These are phyloP conservation scores for Rhizomucor miehei DNA, from an alignment of 371 early-diverging fungal species.

Conservation along the genomic window DNA sequence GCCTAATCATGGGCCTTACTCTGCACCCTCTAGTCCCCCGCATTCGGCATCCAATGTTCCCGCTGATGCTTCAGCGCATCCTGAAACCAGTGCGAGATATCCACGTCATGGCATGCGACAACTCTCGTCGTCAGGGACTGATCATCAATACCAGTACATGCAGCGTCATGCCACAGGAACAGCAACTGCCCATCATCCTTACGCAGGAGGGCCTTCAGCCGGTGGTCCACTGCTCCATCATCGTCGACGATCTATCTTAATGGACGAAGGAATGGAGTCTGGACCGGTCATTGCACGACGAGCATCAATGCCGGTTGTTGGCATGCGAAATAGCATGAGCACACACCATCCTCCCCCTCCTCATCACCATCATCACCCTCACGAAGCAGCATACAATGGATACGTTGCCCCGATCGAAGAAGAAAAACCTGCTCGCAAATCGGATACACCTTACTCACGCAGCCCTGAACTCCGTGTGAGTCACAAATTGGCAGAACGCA, in stretches of 20 bases:
- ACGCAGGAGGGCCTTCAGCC: not conserved
- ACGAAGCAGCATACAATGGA: not conserved
- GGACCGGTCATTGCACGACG: slow-evolving; percentile 29
- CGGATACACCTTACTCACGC: slow-evolving; percentile 66
- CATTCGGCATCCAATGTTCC: slow-evolving; percentile 13
- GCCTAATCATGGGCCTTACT: slow-evolving; percentile 41
- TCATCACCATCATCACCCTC: slow-evolving; percentile 11
- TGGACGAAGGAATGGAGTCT: slow-evolving; percentile 15
- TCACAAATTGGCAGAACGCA: slow-evolving; percentile 85
- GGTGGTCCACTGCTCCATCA: slow-evolving; percentile 26
- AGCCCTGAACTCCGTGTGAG: slow-evolving; percentile 66
- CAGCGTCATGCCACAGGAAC: slow-evolving; percentile 10
- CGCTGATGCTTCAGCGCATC: slow-evolving; percentile 1
- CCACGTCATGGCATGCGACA: slow-evolving; percentile 19
- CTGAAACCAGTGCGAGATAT: slow-evolving; percentile 4
- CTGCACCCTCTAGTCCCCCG: slow-evolving; percentile 62
- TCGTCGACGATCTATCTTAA: slow-evolving; percentile 32
- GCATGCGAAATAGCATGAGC: slow-evolving; percentile 12
- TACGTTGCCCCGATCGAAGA: slow-evolving; percentile 5
- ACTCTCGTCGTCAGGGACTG: slow-evolving; percentile 12
- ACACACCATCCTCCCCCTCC: no score
- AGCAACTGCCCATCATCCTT: not conserved
- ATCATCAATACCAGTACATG: slow-evolving; percentile 15
- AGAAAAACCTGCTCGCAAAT: slow-evolving; percentile 14
- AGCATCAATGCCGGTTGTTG: slow-evolving; percentile 51